phyloP scores from a whole-genome alignment of 441 rosid genomes.

The Codiaeum variegatum region DNA sequence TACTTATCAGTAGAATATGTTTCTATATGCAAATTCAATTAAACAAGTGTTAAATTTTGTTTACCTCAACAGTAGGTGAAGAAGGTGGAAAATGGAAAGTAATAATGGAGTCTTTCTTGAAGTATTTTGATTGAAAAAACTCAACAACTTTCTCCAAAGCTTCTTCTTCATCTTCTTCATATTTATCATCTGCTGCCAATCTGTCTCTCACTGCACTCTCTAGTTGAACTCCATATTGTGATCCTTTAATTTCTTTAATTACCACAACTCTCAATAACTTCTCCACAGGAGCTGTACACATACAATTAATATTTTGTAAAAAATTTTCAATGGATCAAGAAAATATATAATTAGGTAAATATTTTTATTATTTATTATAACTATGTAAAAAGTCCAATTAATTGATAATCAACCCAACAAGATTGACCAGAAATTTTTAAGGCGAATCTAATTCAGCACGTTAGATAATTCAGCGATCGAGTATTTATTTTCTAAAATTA shows the following conservation, averaged over 20 bases:
- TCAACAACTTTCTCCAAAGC: slow-evolving; percentile 70
- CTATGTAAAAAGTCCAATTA: too few species aligned
- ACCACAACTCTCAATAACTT: slow-evolving; percentile 71
- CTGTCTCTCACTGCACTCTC: slow-evolving; percentile 70
- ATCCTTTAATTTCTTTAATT: slow-evolving; percentile 83
- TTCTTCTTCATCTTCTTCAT: slow-evolving; percentile 85
- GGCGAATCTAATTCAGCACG: too few species aligned
- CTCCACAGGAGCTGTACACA: slow-evolving; percentile 54
- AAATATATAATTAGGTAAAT: too few species aligned
- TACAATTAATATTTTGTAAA: background rate
- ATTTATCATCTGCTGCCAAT: slow-evolving; percentile 67
- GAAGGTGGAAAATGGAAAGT: slow-evolving; percentile 62
- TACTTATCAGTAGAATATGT: too few species aligned
- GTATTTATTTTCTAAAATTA: too few species aligned
- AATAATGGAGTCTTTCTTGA: slow-evolving; percentile 62
- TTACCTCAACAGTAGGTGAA: slow-evolving; percentile 51
- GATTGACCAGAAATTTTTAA: too few species aligned
- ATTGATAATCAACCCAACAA: too few species aligned
- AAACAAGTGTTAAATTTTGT: background rate
- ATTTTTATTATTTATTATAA: too few species aligned
- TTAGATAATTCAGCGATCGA: too few species aligned
- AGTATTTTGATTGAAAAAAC: slow-evolving; percentile 81
- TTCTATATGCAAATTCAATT: too few species aligned
- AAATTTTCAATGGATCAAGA: background rate
- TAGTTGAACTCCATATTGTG: slow-evolving; percentile 75